phyloP scores from a whole-genome alignment of 2,329 filamentous ascomycete species.

The Nannizziopsis arthrosporioides region DNA sequence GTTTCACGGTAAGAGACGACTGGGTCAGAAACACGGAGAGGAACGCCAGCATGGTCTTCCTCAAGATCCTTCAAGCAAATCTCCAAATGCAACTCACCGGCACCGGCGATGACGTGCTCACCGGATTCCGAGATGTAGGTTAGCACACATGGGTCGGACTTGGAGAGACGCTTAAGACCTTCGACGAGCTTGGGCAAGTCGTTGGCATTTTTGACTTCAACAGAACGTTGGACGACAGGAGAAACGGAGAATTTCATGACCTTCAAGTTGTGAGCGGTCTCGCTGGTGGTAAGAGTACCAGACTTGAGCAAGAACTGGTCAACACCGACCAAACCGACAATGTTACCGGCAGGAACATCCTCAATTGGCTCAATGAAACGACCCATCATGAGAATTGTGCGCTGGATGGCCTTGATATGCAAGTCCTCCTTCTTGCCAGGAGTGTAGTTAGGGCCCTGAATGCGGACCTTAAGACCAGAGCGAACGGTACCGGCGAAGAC shows the following conservation, averaged over 20 bases:
- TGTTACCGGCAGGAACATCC: conserved; percentile 98
- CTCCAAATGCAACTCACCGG: conserved; percentile 97
- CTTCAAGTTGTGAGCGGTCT: conserved; percentile 99
- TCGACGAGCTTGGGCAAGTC: conserved; percentile 99
- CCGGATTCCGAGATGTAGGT: conserved; percentile 80
- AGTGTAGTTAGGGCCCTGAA: conserved; percentile 97
- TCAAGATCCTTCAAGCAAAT: conserved; percentile 99
- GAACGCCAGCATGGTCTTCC: conserved; percentile 97
- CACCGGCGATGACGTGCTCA: conserved; percentile 98
- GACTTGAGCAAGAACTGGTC: conserved; percentile 99
- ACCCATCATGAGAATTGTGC: conserved; percentile 99
- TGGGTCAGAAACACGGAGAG: conserved; percentile 93
- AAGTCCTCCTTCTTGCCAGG: conserved; percentile 98
- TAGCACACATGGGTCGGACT: conserved; percentile 98
- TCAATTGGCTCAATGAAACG: conserved; percentile 98
- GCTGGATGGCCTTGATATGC: conserved; percentile 98
- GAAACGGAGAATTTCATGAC: conserved; percentile 99
- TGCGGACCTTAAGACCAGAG: conserved; percentile 98
- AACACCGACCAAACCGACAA: conserved; percentile 97
- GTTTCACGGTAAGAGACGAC: conserved; percentile 99
- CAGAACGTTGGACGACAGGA: conserved; percentile 93
- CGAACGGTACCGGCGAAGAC: conserved; percentile 97
- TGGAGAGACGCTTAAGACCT: conserved; percentile 99
- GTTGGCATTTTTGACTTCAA: conserved; percentile 99
- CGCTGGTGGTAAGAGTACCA: conserved; percentile 93